A percentile compares a stretch with the other conserved stretches of the same genome.
These are phyloP conservation scores for Hypholoma fasciculare DNA, from an alignment of 768 basidiomycete genomes.

Conservation along the genomic window DNA sequence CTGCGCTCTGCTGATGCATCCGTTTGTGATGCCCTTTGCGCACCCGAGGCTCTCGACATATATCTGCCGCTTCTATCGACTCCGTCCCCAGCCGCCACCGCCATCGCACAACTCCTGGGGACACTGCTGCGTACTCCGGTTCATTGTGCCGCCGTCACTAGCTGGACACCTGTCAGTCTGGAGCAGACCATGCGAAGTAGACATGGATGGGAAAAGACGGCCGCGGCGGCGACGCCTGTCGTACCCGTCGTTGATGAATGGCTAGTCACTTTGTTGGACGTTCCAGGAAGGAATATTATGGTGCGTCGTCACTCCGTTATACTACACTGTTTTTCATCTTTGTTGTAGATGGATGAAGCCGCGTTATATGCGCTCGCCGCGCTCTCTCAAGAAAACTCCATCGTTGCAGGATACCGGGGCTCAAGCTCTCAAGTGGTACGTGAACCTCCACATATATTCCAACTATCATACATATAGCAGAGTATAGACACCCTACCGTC, in stretches of 20 bases:
- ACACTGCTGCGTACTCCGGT: constrained; percentile 46
- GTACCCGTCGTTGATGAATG: constrained; percentile 57
- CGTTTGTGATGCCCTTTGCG: background rate
- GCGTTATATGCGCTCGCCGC: constrained; percentile 64
- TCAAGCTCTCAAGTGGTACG: constrained; percentile 34
- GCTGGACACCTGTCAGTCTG: constrained; percentile 48
- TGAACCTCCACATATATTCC: too few species aligned
- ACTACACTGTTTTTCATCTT: background rate
- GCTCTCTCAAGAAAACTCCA: constrained; percentile 60
- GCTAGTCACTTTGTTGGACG: constrained; percentile 46
- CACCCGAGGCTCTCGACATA: constrained; percentile 15
- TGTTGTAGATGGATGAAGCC: constrained; percentile 61
- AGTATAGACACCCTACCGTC: too few species aligned
- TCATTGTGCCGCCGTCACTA: constrained; percentile 52
- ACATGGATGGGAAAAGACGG: constrained; percentile 77
- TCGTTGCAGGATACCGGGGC: constrained; percentile 50
- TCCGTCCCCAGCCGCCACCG: constrained; percentile 28
- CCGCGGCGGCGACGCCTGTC: constrained; percentile 36
- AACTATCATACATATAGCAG: too few species aligned
- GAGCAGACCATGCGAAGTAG: too few species aligned
- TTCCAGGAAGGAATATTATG: constrained; percentile 48
- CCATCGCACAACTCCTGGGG: constrained; percentile 61
- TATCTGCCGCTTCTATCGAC: constrained; percentile 63
- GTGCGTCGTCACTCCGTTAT: constrained; percentile 39
- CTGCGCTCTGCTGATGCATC: background rate